These are phyloP conservation scores for Botrytis cinerea DNA, from an alignment of 2,329 filamentous ascomycete genomes.

Conservation along the genomic window DNA sequence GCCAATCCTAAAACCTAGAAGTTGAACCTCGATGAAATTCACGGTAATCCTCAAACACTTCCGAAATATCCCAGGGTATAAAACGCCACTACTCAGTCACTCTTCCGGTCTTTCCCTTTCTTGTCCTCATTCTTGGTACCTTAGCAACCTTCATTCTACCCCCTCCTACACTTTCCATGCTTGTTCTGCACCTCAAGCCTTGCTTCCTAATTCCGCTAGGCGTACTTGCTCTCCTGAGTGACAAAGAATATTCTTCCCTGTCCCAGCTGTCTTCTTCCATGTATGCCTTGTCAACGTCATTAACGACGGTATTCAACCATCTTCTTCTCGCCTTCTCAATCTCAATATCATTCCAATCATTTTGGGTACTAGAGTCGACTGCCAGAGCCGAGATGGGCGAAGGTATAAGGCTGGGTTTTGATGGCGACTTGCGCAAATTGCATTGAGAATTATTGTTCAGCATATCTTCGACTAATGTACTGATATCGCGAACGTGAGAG, in stretches of 20 bases:
- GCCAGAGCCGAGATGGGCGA: not conserved
- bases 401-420: not conserved
- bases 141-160: conserved; percentile 4
- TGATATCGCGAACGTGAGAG: conserved; percentile 27
- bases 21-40: not conserved
- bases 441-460: conserved; percentile 26
- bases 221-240: conserved; percentile 15
- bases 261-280: conserved; percentile 7
- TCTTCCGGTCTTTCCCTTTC: conserved; percentile 2
- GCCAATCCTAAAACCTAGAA: conserved; percentile 12
- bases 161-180: not conserved
- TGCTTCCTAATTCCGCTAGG: conserved; percentile 21
- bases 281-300: conserved; percentile 18
- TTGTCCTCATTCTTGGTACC: conserved; percentile 15
- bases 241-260: not conserved
- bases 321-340: conserved; percentile 1
- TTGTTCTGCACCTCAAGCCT: conserved; percentile 6
- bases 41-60: not conserved
- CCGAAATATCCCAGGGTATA: not conserved
- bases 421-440: conserved; percentile 10
- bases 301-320: conserved; percentile 16
- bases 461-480: conserved; percentile 28
- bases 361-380: not conserved
- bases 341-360: not conserved
- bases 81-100: not conserved